These are phyloP conservation scores for Penicillium simplicissimum DNA, from an alignment of 495 filamentous ascomycete genomes.

Conservation along the genomic window DNA sequence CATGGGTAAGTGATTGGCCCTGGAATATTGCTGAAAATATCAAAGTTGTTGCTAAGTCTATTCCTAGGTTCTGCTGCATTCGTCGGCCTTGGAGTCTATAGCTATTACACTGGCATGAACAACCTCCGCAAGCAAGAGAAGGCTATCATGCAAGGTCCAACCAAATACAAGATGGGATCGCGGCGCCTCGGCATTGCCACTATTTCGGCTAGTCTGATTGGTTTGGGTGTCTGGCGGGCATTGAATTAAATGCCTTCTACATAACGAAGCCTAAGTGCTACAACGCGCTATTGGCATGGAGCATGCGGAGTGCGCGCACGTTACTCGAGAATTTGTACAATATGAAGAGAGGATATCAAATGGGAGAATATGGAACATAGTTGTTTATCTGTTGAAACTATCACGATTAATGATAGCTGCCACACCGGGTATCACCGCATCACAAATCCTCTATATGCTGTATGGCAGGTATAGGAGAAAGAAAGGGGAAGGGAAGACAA, in stretches of 20 bases:
- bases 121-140: slow-evolving; percentile 72
- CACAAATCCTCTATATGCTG: slow-evolving; percentile 46
- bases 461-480: slow-evolving; percentile 23
- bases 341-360: background rate
- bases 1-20: slow-evolving; percentile 51
- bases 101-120: slow-evolving; percentile 74
- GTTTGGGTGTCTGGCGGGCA: slow-evolving; percentile 63
- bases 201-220: slow-evolving; percentile 69
- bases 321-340: slow-evolving; percentile 5
- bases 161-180: slow-evolving; percentile 75
- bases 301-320: background rate
- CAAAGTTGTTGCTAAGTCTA: background rate
- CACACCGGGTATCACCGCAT: slow-evolving; percentile 45
- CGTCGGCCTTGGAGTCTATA: slow-evolving; percentile 85
- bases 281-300: background rate
- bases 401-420: slow-evolving; percentile 32
- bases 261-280: background rate
- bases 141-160: slow-evolving; percentile 67
- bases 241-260: slow-evolving; percentile 45
- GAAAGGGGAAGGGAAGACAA: slow-evolving; percentile 14
- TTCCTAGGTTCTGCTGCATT: slow-evolving; percentile 75
- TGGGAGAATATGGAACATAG: slow-evolving; percentile 24
- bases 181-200: slow-evolving; percentile 67
- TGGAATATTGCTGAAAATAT: background rate
- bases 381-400: slow-evolving; percentile 32